Conservation (phyloP, 805 yeast species). For the Candida odintsovae region DNA sequence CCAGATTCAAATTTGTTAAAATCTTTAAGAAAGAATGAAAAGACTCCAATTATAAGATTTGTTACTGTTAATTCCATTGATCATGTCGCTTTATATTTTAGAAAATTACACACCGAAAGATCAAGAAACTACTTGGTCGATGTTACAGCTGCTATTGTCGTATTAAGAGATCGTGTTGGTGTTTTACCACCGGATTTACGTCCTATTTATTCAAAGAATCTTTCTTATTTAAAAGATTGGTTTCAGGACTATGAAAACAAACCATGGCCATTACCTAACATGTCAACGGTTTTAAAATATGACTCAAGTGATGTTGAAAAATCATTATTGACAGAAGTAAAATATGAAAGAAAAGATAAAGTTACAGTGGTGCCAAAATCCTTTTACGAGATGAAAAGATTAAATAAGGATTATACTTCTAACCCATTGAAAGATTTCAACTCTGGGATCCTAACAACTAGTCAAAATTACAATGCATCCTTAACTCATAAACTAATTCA, state of each 20-base stretch:
- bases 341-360: constrained; percentile 43
- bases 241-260: constrained; percentile 34
- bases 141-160: constrained; percentile 77
- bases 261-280: constrained; percentile 78
- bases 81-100: constrained; percentile 60
- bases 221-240: constrained; percentile 60
- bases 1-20: constrained; percentile 36
- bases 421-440: constrained; percentile 58
- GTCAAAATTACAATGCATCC: constrained; percentile 32
- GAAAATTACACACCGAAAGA: constrained; percentile 24
- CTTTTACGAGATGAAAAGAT: constrained; percentile 55
- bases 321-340: constrained; percentile 69
- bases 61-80: constrained; percentile 80
- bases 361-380: constrained; percentile 30
- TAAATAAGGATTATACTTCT: constrained; percentile 60
- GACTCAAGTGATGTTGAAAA: constrained; percentile 73
- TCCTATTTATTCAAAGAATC: constrained; percentile 64
- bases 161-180: constrained; percentile 77
- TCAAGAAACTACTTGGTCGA: constrained; percentile 48
- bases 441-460: constrained; percentile 45
- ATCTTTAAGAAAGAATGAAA: constrained; percentile 24
- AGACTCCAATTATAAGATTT: constrained; percentile 58
- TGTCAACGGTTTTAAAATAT: constrained; percentile 57
- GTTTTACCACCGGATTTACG: constrained; percentile 71
- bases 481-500: constrained; percentile 61